These are phyloP conservation scores for Colletotrichum melonis DNA, from an alignment of 2,329 filamentous ascomycete species.

Conservation along the genomic window DNA sequence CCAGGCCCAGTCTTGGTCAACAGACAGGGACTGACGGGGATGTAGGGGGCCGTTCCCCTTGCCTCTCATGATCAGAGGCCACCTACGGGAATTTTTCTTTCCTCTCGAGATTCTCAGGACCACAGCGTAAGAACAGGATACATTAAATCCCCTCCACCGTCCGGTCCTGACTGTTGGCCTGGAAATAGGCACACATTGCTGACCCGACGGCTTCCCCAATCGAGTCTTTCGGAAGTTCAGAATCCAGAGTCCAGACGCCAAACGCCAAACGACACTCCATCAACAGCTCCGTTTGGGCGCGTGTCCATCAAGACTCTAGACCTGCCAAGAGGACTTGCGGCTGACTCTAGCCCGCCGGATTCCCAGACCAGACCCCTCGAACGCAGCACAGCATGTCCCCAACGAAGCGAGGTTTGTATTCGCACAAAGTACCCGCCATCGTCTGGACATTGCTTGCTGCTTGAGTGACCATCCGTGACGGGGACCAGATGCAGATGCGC, in stretches of 20 bases:
- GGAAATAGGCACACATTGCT: conserved; percentile 1
- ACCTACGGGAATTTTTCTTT: conserved; percentile 16
- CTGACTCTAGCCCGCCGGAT: conserved; percentile 20
- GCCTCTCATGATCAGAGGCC: conserved; percentile 18
- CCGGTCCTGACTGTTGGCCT: conserved; percentile 3
- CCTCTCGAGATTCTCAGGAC: conserved; percentile 30
- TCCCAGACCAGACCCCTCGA: neutral
- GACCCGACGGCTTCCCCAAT: neutral
- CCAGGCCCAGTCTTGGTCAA: conserved; percentile 32
- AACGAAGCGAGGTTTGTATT: conserved; percentile 15
- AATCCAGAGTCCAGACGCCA: neutral
- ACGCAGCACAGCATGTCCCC: neutral
- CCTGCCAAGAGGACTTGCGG: conserved; percentile 29
- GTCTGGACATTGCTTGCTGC: conserved; percentile 7
- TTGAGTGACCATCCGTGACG: conserved; percentile 11
- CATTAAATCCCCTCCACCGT: conserved; percentile 25
- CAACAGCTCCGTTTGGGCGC: neutral
- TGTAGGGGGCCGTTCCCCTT: conserved; percentile 25
- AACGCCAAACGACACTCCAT: conserved; percentile 1
- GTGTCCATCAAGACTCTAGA: conserved; percentile 19
- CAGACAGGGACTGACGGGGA: conserved; percentile 23
- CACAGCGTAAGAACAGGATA: conserved; percentile 18
- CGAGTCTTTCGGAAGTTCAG: neutral
- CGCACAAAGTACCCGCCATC: conserved; percentile 8
- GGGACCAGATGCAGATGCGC: conserved; percentile 22